Conservation (phyloP, 2,329 filamentous ascomycete species). For the Calonectria multiphialidica region DNA sequence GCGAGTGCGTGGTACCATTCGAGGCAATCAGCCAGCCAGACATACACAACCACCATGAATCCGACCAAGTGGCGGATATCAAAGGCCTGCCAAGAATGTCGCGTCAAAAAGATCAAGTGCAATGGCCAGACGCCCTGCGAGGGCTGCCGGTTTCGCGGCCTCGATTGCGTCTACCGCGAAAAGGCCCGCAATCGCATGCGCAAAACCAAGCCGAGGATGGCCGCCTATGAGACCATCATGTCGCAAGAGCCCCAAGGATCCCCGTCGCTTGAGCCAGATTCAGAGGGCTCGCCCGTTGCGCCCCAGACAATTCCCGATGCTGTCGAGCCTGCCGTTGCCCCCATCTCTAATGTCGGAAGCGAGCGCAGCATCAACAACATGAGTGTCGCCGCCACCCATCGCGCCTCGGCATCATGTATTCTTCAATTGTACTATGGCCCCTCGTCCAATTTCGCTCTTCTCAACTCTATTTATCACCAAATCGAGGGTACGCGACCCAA, state of each 20-base stretch:
- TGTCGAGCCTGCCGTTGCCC: constrained; percentile 12
- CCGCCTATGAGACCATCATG: constrained; percentile 39
- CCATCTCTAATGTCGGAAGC: constrained; percentile 31
- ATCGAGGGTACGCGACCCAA: constrained; percentile 44
- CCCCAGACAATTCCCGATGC: constrained; percentile 32
- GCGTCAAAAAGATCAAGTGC: constrained; percentile 48
- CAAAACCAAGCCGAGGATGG: constrained; percentile 38
- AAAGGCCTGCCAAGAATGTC: constrained; percentile 50
- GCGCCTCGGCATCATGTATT: constrained; percentile 56
- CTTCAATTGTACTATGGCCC: constrained; percentile 61
- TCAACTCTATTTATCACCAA: constrained; percentile 48
- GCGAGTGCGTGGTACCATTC: constrained; percentile 30
- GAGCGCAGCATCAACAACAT: constrained; percentile 49
- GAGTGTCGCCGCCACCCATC: constrained; percentile 60
- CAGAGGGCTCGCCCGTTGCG: constrained; percentile 35
- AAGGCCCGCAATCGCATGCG: constrained; percentile 47
- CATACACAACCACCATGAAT: constrained; percentile 35
- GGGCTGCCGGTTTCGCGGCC: constrained; percentile 42
- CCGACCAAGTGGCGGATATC: constrained; percentile 48
- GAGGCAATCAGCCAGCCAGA: constrained; percentile 20
- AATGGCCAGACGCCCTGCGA: constrained; percentile 47
- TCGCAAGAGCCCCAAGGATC: constrained; percentile 31
- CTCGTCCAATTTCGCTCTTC: constrained; percentile 59
- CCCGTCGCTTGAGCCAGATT: constrained; percentile 32
- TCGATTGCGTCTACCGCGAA: constrained; percentile 46